Conservation (phyloP, 2,329 filamentous ascomycete species). For the Microthyrium microscopicum region DNA sequence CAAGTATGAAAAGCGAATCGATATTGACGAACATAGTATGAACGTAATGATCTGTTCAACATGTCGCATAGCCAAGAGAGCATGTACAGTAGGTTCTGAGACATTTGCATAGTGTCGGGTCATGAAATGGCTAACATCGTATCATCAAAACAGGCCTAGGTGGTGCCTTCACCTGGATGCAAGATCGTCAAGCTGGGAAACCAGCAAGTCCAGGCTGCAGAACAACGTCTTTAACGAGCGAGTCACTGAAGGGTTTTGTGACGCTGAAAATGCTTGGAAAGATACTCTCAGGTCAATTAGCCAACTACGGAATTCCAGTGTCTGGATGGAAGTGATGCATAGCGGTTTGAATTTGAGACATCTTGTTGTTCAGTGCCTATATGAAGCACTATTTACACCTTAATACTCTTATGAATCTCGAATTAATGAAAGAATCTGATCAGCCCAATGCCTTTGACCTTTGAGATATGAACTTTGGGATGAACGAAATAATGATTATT, state of each 20-base stretch:
- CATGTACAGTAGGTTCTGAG: slow-evolving; percentile 1
- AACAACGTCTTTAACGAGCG: background rate
- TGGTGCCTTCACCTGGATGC: slow-evolving; percentile 7
- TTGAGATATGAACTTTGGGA: too few species aligned
- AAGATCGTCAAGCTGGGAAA: slow-evolving; percentile 4
- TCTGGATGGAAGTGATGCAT: too few species aligned
- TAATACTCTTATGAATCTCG: too few species aligned
- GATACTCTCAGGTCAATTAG: too few species aligned
- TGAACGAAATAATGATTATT: too few species aligned
- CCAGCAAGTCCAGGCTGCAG: slow-evolving; percentile 4
- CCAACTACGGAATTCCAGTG: too few species aligned
- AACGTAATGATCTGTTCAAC: slow-evolving; percentile 1
- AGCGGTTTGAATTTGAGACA: too few species aligned
- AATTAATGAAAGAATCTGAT: too few species aligned
- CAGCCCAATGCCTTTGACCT: too few species aligned
- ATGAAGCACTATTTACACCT: too few species aligned
- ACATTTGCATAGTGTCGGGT: background rate
- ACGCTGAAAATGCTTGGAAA: background rate
- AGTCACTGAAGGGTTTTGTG: slow-evolving; percentile 3
- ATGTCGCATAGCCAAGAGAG: slow-evolving; percentile 5
- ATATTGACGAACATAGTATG: slow-evolving; percentile 1
- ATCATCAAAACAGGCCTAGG: background rate
- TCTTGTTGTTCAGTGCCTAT: too few species aligned
- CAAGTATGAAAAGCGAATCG: background rate
- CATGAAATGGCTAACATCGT: background rate